Conservation (phyloP, 345 rosid genomes). For the Salix exigua region DNA sequence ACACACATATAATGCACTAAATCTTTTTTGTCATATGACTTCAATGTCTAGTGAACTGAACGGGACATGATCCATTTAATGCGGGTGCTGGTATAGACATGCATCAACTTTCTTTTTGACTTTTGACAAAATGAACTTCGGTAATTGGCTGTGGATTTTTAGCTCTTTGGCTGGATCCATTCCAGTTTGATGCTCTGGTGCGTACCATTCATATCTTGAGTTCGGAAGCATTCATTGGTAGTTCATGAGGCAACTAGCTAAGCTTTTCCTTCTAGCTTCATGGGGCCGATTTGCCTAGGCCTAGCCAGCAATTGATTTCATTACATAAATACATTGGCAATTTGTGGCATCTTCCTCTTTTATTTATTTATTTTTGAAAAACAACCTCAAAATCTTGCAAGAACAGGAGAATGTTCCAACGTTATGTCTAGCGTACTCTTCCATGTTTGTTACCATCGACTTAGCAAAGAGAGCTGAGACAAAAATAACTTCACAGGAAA, state of each 20-base stretch:
- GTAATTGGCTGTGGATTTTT: background rate
- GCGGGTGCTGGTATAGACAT: background rate
- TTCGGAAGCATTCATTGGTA: background rate
- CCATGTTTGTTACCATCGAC: background rate
- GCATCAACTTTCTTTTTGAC: background rate
- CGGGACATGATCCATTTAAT: background rate
- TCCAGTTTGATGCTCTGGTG: background rate
- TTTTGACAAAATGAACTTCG: background rate
- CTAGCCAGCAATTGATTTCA: background rate
- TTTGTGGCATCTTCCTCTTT: background rate
- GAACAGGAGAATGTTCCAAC: background rate
- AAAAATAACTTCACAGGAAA: background rate
- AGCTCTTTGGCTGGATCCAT: background rate
- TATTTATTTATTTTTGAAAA: background rate
- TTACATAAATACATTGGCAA: background rate
- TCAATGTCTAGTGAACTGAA: background rate
- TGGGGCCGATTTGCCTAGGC: background rate
- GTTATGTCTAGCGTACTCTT: background rate
- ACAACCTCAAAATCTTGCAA: background rate
- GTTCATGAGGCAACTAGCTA: background rate
- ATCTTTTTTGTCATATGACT: background rate
- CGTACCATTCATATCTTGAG: background rate
- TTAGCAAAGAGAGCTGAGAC: background rate
- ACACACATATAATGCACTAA: background rate
- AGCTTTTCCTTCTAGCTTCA: background rate